Evolutionary conservation across 192 early-diverging fungal genomes (phyloP).

Genomic region (Podila horticola): DNA sequence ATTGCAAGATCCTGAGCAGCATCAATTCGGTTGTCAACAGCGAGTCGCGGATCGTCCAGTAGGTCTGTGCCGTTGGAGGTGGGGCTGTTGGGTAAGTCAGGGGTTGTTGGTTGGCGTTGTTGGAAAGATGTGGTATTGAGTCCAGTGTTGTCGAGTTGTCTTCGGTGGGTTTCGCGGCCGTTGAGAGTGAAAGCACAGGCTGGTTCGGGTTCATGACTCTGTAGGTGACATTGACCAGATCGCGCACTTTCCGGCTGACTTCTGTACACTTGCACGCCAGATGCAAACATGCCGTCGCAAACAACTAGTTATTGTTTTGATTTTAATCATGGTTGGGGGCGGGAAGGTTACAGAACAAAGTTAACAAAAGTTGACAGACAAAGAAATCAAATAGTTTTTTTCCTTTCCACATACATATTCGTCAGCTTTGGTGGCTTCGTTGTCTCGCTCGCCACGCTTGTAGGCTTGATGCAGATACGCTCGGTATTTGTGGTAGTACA

Average conservation of each 20-base stretch:
- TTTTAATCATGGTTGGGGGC: too few species aligned
- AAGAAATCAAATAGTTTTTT: neutral
- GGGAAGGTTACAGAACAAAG: neutral
- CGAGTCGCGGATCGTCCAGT: constrained; percentile 59
- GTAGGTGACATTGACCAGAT: constrained; percentile 64
- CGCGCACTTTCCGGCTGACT: constrained; percentile 60
- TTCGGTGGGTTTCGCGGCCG: constrained; percentile 16
- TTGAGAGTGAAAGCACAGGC: constrained; percentile 35
- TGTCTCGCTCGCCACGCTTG: constrained; percentile 39
- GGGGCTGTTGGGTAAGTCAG: constrained; percentile 19
- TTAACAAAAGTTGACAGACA: neutral
- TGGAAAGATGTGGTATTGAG: neutral
- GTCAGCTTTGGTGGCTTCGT: constrained; percentile 49
- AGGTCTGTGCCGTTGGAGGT: constrained; percentile 48
- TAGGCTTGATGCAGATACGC: constrained; percentile 42
- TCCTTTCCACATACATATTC: constrained; percentile 32
- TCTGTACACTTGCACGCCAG: constrained; percentile 65
- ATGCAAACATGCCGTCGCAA: constrained; percentile 64
- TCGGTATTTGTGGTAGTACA: constrained; percentile 62
- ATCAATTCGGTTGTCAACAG: constrained; percentile 61
- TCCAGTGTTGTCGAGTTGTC: neutral
- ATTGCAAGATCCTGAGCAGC: constrained; percentile 59
- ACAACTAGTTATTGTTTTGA: constrained; percentile 33
- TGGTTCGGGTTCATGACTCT: constrained; percentile 33
- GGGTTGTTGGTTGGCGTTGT: constrained; percentile 14